Conservation (phyloP, 345 rosid species). For the Toxicodendron radicans region DNA sequence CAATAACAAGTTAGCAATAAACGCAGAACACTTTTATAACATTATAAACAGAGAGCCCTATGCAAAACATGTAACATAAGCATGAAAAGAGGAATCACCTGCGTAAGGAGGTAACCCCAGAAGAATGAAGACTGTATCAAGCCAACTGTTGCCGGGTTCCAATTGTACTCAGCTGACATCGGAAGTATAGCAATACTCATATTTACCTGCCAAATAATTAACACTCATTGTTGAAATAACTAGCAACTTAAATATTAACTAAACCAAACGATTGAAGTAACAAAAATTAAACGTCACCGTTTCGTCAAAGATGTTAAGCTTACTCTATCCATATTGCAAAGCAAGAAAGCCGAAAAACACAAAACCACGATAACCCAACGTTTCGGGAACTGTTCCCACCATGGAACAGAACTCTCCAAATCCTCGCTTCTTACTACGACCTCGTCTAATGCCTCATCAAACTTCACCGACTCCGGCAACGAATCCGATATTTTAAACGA, state of each 20-base stretch:
- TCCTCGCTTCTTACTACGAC: slow-evolving; percentile 25
- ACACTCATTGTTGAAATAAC: slow-evolving; percentile 13
- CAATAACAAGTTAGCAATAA: slow-evolving; percentile 15
- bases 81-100: slow-evolving; percentile 35
- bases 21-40: not conserved
- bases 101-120: slow-evolving; percentile 98
- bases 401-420: slow-evolving; percentile 38
- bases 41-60: not conserved
- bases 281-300: not conserved
- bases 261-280: not conserved
- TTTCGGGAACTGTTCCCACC: slow-evolving; percentile 92
- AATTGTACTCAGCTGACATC: slow-evolving; percentile 89
- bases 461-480: slow-evolving; percentile 33
- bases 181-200: slow-evolving; percentile 99
- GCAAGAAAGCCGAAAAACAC: slow-evolving; percentile 87
- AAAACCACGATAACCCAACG: slow-evolving; percentile 84
- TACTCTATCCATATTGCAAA: slow-evolving; percentile 95
- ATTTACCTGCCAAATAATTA: slow-evolving; percentile 66
- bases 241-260: not conserved
- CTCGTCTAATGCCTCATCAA: slow-evolving; percentile 27
- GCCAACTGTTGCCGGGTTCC: slow-evolving; percentile 90
- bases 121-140: slow-evolving; percentile 92
- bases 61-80: not conserved
- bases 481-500: slow-evolving; percentile 30
- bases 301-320: slow-evolving; percentile 12